Evolutionary conservation across 495 filamentous ascomycete genomes (phyloP).

Genomic region (Halenospora varia): DNA sequence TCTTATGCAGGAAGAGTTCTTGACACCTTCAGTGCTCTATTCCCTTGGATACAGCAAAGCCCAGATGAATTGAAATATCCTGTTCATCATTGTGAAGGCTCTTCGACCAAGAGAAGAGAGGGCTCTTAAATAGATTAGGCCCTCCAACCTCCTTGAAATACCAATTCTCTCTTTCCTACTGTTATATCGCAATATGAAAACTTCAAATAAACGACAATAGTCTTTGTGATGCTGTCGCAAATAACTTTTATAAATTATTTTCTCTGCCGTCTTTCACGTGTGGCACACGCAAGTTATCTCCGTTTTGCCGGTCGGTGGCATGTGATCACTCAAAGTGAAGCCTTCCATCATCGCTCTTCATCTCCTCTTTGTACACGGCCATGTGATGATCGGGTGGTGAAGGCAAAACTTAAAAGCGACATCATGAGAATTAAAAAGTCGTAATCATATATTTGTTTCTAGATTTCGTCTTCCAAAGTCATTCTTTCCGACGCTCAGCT

Average conservation of each 20-base stretch:
- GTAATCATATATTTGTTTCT: constrained; percentile 1
- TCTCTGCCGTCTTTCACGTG: not conserved
- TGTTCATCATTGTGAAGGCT: too few species aligned
- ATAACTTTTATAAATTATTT: not conserved
- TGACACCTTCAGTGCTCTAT: too few species aligned
- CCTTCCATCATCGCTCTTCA: constrained; percentile 20
- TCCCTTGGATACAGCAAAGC: too few species aligned
- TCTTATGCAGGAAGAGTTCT: too few species aligned
- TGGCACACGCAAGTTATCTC: not conserved
- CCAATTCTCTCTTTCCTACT: too few species aligned
- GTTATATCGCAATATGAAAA: too few species aligned
- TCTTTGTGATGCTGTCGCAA: too few species aligned
- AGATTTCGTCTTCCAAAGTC: constrained; percentile 2
- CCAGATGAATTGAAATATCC: too few species aligned
- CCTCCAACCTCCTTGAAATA: too few species aligned
- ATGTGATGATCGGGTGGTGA: constrained; percentile 3
- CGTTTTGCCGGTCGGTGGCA: constrained; percentile 16
- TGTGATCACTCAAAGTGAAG: constrained; percentile 13
- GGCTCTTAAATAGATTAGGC: too few species aligned
- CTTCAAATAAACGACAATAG: too few species aligned
- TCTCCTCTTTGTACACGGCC: constrained; percentile 20
- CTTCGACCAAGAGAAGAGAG: too few species aligned
- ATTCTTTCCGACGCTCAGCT: not conserved
- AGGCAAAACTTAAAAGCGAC: not conserved
- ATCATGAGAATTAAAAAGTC: not conserved